These are phyloP conservation scores for Salix suchowensis DNA, from an alignment of 345 rosid species.

Conservation along the genomic window DNA sequence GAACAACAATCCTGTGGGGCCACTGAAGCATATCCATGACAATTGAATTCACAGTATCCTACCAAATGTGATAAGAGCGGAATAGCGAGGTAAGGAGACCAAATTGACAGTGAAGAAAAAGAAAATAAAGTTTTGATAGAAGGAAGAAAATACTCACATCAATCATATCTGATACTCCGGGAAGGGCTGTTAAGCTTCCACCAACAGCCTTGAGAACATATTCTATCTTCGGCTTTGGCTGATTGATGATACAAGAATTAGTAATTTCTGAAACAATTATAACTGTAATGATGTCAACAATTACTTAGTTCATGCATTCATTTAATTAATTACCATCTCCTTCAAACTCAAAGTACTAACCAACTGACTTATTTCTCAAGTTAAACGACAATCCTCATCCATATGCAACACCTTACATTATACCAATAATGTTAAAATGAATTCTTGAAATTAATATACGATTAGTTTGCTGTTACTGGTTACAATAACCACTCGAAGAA, in stretches of 20 bases:
- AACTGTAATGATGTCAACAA: background rate
- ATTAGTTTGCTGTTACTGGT: background rate
- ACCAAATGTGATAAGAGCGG: conserved; percentile 16
- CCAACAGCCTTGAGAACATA: conserved; percentile 95
- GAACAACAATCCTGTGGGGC: conserved; percentile 99
- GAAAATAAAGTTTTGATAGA: background rate
- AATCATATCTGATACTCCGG: conserved; percentile 95
- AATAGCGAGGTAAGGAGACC: background rate
- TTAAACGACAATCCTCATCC: background rate
- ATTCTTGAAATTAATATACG: background rate
- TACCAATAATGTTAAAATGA: background rate
- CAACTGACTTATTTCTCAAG: background rate
- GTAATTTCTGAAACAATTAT: conserved; percentile 13
- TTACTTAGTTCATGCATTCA: background rate
- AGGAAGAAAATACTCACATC: conserved; percentile 55
- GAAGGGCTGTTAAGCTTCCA: conserved; percentile 96
- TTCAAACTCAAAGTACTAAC: background rate
- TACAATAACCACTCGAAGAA: background rate
- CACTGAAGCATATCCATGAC: conserved; percentile 93
- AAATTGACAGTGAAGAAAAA: background rate
- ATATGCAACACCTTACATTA: background rate
- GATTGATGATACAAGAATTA: conserved; percentile 16
- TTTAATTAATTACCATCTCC: background rate
- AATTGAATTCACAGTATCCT: conserved; percentile 89
- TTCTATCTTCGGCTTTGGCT: conserved; percentile 97